Percentiles rank a stretch among this genome's conserved stretches.
Evolutionary conservation across 495 filamentous ascomycete species (phyloP).

Genomic region (Aspergillus campestris): DNA sequence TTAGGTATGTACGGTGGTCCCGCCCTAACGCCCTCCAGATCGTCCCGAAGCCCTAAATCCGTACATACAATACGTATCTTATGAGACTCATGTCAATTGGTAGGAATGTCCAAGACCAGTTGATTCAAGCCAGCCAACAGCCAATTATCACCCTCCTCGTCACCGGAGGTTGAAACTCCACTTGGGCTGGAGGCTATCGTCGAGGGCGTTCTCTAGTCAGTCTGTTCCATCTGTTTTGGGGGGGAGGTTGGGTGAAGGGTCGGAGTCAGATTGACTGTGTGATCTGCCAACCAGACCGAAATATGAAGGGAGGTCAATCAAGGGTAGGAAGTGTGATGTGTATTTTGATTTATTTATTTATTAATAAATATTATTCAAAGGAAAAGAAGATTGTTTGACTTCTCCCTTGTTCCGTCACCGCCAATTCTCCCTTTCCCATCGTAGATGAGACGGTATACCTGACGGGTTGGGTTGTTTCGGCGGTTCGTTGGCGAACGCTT

Average conservation of each 20-base stretch:
- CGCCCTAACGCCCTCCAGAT: constrained; percentile 19
- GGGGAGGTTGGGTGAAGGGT: too few species aligned
- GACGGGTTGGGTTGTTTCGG: neutral
- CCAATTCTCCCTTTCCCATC: neutral
- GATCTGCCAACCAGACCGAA: too few species aligned
- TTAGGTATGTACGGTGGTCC: constrained; percentile 4
- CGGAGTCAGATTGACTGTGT: too few species aligned
- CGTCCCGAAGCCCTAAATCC: constrained; percentile 16
- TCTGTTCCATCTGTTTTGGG: neutral
- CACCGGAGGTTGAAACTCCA: constrained; percentile 5
- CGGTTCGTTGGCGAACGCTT: constrained; percentile 11
- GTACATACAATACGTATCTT: neutral
- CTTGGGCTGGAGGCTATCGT: constrained; percentile 13
- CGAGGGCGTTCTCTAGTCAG: constrained; percentile 12
- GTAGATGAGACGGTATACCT: neutral
- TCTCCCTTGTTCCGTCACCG: too few species aligned
- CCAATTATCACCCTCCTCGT: neutral
- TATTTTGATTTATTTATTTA: too few species aligned
- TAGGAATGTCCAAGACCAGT: constrained; percentile 5
- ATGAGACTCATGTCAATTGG: too few species aligned
- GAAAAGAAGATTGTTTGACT: too few species aligned
- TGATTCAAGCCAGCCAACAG: neutral
- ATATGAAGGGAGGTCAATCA: too few species aligned
- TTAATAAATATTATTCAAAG: too few species aligned
- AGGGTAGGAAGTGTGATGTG: too few species aligned